Evolutionary conservation across 495 filamentous ascomycete genomes (phyloP), one percentile per base, ranked within the genome.

Genomic region (Aspergillus funiculosus): DNA sequence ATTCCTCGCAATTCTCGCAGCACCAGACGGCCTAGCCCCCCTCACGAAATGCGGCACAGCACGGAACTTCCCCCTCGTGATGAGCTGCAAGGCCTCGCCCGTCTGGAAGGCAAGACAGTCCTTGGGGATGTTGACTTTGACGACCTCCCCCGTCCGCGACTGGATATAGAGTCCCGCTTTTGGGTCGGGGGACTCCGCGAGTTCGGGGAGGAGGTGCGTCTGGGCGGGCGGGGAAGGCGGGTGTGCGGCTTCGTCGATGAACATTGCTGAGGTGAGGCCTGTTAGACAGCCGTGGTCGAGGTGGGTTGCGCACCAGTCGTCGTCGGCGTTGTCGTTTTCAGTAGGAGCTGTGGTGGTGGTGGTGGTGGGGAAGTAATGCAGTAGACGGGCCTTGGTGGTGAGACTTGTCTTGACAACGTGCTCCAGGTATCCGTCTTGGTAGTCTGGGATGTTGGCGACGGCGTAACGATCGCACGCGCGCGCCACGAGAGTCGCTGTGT

Each of bases 241-340:
- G n/a, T 66, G 66, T 27, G 59, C 57, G 9, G 72, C 64, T 66
- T 97, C 91, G 60, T 97, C 88, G 51, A 96, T 74, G 61, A 94
- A 99, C 87, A 97, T 92, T 29, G 91, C 89, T 5, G 85, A 89
- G 1, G 94, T 99, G 22, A 99, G 74, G 13, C 92, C 92, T 0
- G 89, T 95, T 18, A 98, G 72, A 61, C 92, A 96, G 38, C 91
- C 89, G 52, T 95, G 88, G 61, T 95, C 91, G 37, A 91, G 68
- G 61, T 98, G 94, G 2, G 89, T 95, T 3, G 89, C 86, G 63
- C 92, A 99, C 92, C 92, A 99, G 61, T 90, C 87, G 61, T 96
- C 91, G 44, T 85, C 81, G 26, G 79, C 77, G n/a, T 61, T 54
- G 18, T 64, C 62, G 9, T 60, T 20, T 34, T 52, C 38, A 44